A percentile compares a stretch with the other conserved stretches of the same genome.
Evolutionary conservation across 805 yeast species (phyloP).

Genomic region (Pichia rugopelliculosa): DNA sequence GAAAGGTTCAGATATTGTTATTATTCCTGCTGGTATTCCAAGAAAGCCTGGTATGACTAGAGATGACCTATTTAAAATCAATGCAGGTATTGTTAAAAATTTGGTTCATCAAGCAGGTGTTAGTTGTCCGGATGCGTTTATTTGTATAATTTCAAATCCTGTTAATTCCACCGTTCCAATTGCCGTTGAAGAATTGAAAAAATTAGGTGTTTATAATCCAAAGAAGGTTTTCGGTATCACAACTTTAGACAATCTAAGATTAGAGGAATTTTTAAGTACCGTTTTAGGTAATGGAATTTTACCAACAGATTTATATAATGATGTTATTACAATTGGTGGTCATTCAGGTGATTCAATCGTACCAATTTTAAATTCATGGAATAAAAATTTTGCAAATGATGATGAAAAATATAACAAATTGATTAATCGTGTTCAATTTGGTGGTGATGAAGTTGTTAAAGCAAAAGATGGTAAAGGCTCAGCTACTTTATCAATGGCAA

Average conservation of each 20-base stretch:
- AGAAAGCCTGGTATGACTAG: conserved; percentile 64
- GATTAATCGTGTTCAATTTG: conserved; percentile 78
- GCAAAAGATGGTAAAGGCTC: conserved; percentile 95
- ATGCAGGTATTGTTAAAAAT: conserved; percentile 45
- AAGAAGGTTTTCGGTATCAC: conserved; percentile 50
- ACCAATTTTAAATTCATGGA: conserved; percentile 37
- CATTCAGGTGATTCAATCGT: conserved; percentile 53
- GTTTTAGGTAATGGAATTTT: conserved; percentile 16
- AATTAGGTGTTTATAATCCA: conserved; percentile 45
- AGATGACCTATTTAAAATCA: conserved; percentile 54
- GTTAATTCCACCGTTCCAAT: conserved; percentile 57
- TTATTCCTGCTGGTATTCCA: conserved; percentile 59
- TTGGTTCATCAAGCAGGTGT: conserved; percentile 47
- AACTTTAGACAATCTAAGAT: conserved; percentile 51
- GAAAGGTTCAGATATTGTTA: conserved; percentile 41
- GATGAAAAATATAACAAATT: conserved; percentile 38
- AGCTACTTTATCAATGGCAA: conserved; percentile 94
- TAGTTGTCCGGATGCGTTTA: conserved; percentile 42
- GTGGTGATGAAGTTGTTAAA: conserved; percentile 91
- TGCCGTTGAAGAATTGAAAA: conserved; percentile 50
- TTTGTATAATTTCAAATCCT: conserved; percentile 52
- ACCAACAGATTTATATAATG: conserved; percentile 30
- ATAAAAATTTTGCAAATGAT: conserved; percentile 29
- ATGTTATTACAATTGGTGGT: conserved; percentile 47
- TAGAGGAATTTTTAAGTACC: conserved; percentile 40